A percentile compares a stretch with the other conserved stretches of the same genome.
Evolutionary conservation across 148 eudicot genomes (phyloP).

Genomic region (Bassia scoparia): DNA sequence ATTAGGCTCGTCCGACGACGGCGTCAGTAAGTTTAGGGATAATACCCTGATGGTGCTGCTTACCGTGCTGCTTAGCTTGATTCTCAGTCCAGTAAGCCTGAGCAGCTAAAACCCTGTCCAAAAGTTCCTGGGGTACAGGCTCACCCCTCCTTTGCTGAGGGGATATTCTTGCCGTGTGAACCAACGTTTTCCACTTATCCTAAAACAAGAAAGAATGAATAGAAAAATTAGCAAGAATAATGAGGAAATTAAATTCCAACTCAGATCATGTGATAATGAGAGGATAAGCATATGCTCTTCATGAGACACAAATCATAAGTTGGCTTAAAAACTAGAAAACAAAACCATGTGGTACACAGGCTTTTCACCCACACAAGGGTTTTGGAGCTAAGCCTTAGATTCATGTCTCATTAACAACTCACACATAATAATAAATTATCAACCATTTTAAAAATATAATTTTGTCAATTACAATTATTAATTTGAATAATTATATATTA

Average conservation of each 20-base stretch:
- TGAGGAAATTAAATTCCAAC: slow-evolving; percentile 18
- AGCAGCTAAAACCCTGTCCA: slow-evolving; percentile 80
- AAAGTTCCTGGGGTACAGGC: slow-evolving; percentile 90
- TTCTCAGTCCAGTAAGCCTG: slow-evolving; percentile 90
- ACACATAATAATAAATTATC: slow-evolving; percentile 23
- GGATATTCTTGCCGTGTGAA: slow-evolving; percentile 93
- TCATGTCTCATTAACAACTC: slow-evolving; percentile 34
- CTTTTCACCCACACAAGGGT: slow-evolving; percentile 17
- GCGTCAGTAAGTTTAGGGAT: slow-evolving; percentile 27
- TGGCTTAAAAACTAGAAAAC: slow-evolving; percentile 21
- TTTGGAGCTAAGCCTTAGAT: slow-evolving; percentile 31
- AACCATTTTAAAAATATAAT: not conserved
- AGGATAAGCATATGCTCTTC: slow-evolving; percentile 24
- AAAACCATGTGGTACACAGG: slow-evolving; percentile 34
- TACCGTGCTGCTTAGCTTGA: slow-evolving; percentile 74
- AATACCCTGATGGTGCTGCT: slow-evolving; percentile 29
- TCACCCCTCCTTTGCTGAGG: slow-evolving; percentile 97
- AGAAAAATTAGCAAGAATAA: not conserved
- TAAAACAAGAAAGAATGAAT: slow-evolving; percentile 22
- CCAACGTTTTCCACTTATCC: slow-evolving; percentile 99
- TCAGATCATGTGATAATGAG: slow-evolving; percentile 35
- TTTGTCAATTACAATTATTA: not conserved
- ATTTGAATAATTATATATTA: slow-evolving; percentile 7
- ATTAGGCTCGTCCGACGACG: slow-evolving; percentile 10
- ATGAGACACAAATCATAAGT: slow-evolving; percentile 26